Percentiles rank a stretch among this genome's conserved stretches.
Evolutionary conservation across 2,329 filamentous ascomycete genomes (phyloP).

Genomic region (Xylariaceae sp.): DNA sequence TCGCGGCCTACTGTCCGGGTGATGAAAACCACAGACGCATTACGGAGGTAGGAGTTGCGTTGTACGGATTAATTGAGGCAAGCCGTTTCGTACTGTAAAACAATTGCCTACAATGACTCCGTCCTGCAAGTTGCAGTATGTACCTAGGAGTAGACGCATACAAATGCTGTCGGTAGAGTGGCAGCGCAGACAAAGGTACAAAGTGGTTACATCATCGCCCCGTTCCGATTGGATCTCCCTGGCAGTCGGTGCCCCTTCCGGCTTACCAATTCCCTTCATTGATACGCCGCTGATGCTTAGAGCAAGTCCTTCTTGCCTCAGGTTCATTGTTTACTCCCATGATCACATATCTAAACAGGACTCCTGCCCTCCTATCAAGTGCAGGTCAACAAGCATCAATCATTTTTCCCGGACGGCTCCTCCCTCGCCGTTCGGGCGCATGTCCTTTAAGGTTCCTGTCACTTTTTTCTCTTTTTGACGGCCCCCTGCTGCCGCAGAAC

Average conservation of each 20-base stretch:
- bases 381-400: background rate
- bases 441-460: background rate
- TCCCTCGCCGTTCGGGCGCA: background rate
- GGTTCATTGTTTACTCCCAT: background rate
- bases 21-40: background rate
- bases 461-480: background rate
- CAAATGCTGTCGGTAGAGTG: background rate
- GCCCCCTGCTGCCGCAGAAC: background rate
- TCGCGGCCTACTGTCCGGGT: background rate
- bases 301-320: background rate
- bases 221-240: conserved; percentile 7
- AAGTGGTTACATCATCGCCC: background rate
- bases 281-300: background rate
- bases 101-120: background rate
- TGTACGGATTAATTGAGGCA: background rate
- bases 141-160: background rate
- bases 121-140: background rate
- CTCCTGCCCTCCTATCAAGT: background rate
- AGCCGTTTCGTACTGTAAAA: background rate
- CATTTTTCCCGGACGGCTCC: background rate
- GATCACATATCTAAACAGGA: too few relatives aligned
- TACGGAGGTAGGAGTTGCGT: background rate
- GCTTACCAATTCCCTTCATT: background rate
- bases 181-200: background rate
- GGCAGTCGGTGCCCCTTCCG: background rate